Conservation (phyloP, 441 rosid species). For the Eruca vesicaria region DNA sequence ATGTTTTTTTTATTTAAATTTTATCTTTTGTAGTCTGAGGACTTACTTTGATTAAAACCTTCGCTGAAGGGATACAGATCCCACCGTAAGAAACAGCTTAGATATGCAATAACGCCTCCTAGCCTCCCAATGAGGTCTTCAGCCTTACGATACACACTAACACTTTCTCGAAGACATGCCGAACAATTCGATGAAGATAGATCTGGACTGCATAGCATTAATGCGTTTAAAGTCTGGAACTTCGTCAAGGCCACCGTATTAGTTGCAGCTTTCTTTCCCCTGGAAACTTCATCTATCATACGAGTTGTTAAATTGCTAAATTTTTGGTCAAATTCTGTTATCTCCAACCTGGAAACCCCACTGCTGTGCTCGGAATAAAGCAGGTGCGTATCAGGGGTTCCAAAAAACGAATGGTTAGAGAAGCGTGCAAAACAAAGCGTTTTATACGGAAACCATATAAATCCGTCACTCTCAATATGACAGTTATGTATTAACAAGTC, state of each 20-base stretch:
- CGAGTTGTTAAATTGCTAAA: neutral
- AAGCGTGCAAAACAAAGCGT: constrained; percentile 23
- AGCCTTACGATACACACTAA: neutral
- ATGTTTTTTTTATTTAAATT: no score
- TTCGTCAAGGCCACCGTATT: neutral
- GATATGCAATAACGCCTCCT: neutral
- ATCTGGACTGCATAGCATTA: constrained; percentile 25
- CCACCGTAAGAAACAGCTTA: constrained; percentile 22
- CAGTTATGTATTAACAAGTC: neutral
- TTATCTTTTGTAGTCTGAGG: neutral
- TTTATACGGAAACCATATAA: neutral
- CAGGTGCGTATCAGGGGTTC: neutral
- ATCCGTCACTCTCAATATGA: constrained; percentile 4
- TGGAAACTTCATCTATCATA: neutral
- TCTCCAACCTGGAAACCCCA: neutral
- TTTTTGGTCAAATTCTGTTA: neutral
- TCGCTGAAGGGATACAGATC: neutral
- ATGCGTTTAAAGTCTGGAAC: neutral
- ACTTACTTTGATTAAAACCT: neutral
- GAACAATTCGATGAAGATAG: neutral
- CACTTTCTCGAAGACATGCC: neutral
- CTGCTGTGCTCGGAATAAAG: neutral
- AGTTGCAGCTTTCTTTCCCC: neutral
- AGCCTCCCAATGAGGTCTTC: neutral
- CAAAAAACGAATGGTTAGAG: constrained; percentile 15